Evolutionary conservation across 208 protist genomes (phyloP), one percentile per base, ranked within the genome.

Genomic region (Crithidia sp.): DNA sequence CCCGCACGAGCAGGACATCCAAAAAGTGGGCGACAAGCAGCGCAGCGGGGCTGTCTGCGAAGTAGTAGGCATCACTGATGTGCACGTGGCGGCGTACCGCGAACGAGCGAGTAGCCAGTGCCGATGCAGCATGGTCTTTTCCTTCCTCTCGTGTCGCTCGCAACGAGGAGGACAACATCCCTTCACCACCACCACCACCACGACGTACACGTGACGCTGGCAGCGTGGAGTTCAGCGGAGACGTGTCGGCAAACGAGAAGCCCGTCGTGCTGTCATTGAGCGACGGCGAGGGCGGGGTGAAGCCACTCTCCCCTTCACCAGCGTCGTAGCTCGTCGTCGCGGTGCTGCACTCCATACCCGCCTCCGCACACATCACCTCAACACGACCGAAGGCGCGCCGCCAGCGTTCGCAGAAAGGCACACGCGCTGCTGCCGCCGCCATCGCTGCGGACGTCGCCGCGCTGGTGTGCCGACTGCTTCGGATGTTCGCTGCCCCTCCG

Each of bases 1-100:
- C 69, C 0, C 74, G 78, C 50, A 87, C 57, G 14, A 82, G 52
- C 9, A 80, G 39, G 4, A 74, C 62, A 61, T 81, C 73, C 54
- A 71, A 83, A 17, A 76, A 54, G 55, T 78, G 64, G 39, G 37
- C 64, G 8, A 69, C 14, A 0, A n/a, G 49, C 13, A 59, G 10
- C 37, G 52, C 36, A 4, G 50, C 17, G 40, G 64, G 53, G 52
- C 64, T 59, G 53, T 69, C 64, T 16, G 64, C 7, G 19, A 16
- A 3, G 64, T 69, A 58, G 49, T 57, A 60, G 19, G 10, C 64
- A 52, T 69, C 64, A 52, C 64, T 69, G 64, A 69, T 47, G 52
- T 59, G 64, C 16, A 69, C 64, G 53, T 69, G 64, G 2, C 53
- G 64, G 40, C 64, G 64, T 16, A 37, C 54, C 9, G 64, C 49